Evolutionary conservation across 495 filamentous ascomycete species (phyloP), one percentile per base, ranked within the genome.

Genomic region (Penicillium paradoxum): DNA sequence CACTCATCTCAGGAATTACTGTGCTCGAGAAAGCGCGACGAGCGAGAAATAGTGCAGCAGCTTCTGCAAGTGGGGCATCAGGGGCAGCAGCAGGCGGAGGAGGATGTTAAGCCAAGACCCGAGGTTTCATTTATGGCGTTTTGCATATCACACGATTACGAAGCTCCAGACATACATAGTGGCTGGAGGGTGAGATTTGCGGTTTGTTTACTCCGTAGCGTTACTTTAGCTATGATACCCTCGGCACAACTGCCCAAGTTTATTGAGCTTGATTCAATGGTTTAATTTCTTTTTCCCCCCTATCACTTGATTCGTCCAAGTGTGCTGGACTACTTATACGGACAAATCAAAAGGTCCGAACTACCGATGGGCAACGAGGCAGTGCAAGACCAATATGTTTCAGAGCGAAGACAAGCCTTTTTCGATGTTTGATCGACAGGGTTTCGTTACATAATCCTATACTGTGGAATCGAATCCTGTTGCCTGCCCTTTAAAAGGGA

Each of bases 341-440:
- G 11, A 33, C 36, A 24, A 27, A 27, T 27, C 24, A 27, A 27
- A 27, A 27, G 3, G 24, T 27, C 36, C 25, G 21, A 22, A 41
- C 13, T 34, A 7, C 49, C 42, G 6, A 49, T 32, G 13, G 9
- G 18, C 51, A 55, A 48, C 18, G 46, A 58, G 51, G 43, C 51
- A 55, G 59, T 62, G 59, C 45, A 54, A 2, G 33, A 36, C 4
- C 2, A 63, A 54, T 59, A 51, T 53, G 56, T 59, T 54, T 54
- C 57, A 51, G 48, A 43, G n/a, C 42, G 5, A 36, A 33, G 45
- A 55, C 56, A 59, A 65, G 54, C 57, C 54, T 63, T 63, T 51
- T 55, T 53, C n/a, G 14, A 29, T 37, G 62, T 57, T 58, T 63
- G 63, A 66, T 66, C 63, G 60, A 59, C 63, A 66, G 60, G 63